These are phyloP conservation scores for Xylariomycetidae sp. DNA, from an alignment of 2,329 filamentous ascomycete species.

Conservation along the genomic window DNA sequence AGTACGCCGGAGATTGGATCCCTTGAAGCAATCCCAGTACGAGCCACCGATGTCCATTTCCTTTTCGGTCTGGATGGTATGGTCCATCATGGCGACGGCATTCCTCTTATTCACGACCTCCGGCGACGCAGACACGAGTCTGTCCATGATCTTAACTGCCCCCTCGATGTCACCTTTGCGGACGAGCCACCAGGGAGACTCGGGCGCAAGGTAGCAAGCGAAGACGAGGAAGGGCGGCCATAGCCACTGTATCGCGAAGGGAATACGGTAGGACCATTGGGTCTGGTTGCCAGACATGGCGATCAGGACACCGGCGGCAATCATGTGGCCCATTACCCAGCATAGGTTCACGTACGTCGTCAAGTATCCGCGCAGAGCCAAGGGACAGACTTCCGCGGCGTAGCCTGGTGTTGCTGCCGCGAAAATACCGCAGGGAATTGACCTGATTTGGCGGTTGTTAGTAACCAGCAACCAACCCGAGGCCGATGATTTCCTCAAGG, in stretches of 20 bases:
- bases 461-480: no score
- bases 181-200: slow-evolving; percentile 20
- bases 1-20: slow-evolving; percentile 27
- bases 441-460: no score
- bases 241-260: slow-evolving; percentile 35
- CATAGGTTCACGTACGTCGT: slow-evolving; percentile 34
- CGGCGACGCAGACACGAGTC: slow-evolving; percentile 17
- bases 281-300: slow-evolving; percentile 24
- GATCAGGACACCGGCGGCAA: slow-evolving; percentile 30
- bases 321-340: slow-evolving; percentile 35
- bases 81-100: slow-evolving; percentile 34
- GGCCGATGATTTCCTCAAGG: no score
- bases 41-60: slow-evolving; percentile 21
- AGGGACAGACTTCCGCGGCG: slow-evolving; percentile 31
- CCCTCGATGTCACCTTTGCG: slow-evolving; percentile 24
- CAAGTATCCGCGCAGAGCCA: slow-evolving; percentile 31
- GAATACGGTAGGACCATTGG: slow-evolving; percentile 32
- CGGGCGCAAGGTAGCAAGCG: slow-evolving; percentile 24
- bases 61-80: slow-evolving; percentile 32
- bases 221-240: slow-evolving; percentile 31
- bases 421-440: slow-evolving; percentile 30
- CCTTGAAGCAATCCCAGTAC: slow-evolving; percentile 33
- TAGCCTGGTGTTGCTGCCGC: slow-evolving; percentile 32
- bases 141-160: slow-evolving; percentile 23
- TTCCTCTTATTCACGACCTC: slow-evolving; percentile 21